Evolutionary conservation across 2,329 filamentous ascomycete species (phyloP).

Genomic region (Verticillium longisporum): DNA sequence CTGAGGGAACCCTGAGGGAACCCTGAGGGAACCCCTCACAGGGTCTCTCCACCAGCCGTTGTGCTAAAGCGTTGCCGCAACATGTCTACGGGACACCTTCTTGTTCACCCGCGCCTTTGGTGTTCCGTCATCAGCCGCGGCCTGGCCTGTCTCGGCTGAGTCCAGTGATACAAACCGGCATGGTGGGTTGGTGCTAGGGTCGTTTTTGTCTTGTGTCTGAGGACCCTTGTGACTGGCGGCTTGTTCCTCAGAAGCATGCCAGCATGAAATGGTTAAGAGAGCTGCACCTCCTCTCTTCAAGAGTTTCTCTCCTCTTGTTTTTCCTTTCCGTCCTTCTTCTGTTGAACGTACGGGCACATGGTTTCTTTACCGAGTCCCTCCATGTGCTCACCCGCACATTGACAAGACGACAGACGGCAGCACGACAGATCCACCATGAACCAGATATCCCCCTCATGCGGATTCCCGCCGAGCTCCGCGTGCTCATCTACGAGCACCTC

Average conservation of each 20-base stretch:
- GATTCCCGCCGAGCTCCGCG: constrained; percentile 33
- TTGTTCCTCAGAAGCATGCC: background rate
- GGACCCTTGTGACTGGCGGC: background rate
- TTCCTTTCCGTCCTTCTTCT: no score
- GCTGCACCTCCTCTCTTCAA: background rate
- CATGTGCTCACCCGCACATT: background rate
- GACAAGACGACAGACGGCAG: background rate
- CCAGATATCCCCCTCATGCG: constrained; percentile 14
- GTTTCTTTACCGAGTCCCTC: no score
- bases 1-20: background rate
- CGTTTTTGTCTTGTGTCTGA: background rate
- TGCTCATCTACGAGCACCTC: constrained; percentile 36
- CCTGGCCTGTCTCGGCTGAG: background rate
- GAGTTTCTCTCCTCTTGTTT: no score
- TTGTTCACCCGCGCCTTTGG: background rate
- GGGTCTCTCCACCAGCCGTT: background rate
- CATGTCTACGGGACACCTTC: background rate
- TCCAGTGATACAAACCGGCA: background rate
- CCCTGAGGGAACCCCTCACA: background rate
- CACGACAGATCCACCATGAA: background rate
- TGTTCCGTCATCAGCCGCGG: background rate
- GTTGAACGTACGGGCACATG: no score
- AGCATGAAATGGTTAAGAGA: background rate
- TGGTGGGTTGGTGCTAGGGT: background rate
- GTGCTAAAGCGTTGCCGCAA: background rate